These are phyloP conservation scores for Fusarium floridanum DNA, from an alignment of 2,329 filamentous ascomycete species.

Conservation along the genomic window DNA sequence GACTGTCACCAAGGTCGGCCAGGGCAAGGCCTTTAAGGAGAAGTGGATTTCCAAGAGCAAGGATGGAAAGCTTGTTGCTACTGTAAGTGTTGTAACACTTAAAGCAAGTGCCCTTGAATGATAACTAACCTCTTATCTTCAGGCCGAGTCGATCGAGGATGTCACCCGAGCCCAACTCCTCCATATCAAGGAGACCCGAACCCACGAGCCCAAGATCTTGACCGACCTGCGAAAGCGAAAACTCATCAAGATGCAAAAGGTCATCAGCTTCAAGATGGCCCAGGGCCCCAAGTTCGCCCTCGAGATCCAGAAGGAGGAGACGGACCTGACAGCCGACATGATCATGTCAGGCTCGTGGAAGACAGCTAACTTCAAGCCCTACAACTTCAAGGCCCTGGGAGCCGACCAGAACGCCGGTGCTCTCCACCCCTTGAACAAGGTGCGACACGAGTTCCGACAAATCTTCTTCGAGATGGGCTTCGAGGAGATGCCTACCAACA, in stretches of 20 bases:
- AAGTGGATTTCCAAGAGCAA: slow-evolving; percentile 77
- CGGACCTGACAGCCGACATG: slow-evolving; percentile 95
- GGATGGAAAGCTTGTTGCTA: slow-evolving; percentile 66
- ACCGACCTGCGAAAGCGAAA: slow-evolving; percentile 93
- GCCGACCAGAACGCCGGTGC: slow-evolving; percentile 72
- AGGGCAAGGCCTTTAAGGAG: slow-evolving; percentile 91
- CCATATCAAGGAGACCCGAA: slow-evolving; percentile 77
- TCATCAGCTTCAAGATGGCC: slow-evolving; percentile 83
- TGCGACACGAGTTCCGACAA: slow-evolving; percentile 93
- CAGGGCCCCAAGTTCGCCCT: slow-evolving; percentile 92
- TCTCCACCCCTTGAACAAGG: slow-evolving; percentile 86
- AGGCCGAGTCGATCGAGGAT: slow-evolving; percentile 83
- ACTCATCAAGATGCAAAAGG: slow-evolving; percentile 85
- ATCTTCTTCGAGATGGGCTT: slow-evolving; percentile 99
- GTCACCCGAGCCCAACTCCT: slow-evolving; percentile 81
- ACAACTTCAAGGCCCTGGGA: slow-evolving; percentile 80
- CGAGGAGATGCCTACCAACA: slow-evolving; percentile 95
- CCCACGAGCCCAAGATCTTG: slow-evolving; percentile 81
- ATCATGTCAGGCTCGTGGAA: slow-evolving; percentile 90
- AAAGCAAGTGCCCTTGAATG: background rate
- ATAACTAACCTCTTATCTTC: slow-evolving; percentile 14
- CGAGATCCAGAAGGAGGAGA: slow-evolving; percentile 92
- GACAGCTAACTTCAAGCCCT: slow-evolving; percentile 87
- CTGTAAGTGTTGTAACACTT: slow-evolving; percentile 54
- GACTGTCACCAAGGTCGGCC: slow-evolving; percentile 83